These are phyloP conservation scores for Penicillium italicum DNA, from an alignment of 2,329 filamentous ascomycete genomes.

Conservation along the genomic window DNA sequence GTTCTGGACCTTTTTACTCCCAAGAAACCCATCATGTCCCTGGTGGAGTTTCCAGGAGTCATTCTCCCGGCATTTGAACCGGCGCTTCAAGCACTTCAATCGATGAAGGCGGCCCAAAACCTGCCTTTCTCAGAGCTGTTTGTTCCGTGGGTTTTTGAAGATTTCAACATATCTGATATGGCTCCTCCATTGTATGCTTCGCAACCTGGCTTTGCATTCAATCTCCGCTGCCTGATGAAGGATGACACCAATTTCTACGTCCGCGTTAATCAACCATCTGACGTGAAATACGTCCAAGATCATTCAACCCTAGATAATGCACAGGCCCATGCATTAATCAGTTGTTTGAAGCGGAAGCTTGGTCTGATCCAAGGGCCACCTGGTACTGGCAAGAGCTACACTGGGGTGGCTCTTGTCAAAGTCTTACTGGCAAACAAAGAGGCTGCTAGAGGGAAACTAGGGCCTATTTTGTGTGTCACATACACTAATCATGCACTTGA, in stretches of 20 bases:
- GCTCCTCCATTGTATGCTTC: constrained; percentile 52
- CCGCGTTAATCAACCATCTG: constrained; percentile 7
- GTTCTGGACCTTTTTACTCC: constrained; percentile 17
- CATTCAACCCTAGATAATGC: constrained; percentile 21
- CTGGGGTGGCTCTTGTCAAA: constrained; percentile 29
- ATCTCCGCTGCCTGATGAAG: constrained; percentile 26
- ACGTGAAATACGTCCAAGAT: constrained; percentile 16
- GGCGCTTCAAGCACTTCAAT: constrained; percentile 55
- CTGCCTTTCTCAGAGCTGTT: constrained; percentile 52
- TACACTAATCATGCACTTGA: constrained; percentile 56
- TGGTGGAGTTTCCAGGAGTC: constrained; percentile 62
- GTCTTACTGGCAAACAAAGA: constrained; percentile 26
- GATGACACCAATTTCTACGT: constrained; percentile 24
- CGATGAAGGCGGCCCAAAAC: constrained; percentile 44
- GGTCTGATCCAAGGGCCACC: constrained; percentile 30
- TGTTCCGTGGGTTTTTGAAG: constrained; percentile 19
- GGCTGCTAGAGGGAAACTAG: constrained; percentile 30
- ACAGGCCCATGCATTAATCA: constrained; percentile 20
- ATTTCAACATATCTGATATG: constrained; percentile 26
- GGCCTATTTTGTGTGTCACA: constrained; percentile 49
- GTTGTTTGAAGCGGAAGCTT: constrained; percentile 16
- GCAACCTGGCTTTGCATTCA: constrained; percentile 49
- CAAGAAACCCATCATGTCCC: constrained; percentile 18
- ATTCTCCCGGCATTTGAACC: constrained; percentile 57
- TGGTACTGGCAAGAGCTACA: constrained; percentile 30